Base-by-base conservation (phyloP, 106 monocot species). In the Apostasia ramifera region DNA sequence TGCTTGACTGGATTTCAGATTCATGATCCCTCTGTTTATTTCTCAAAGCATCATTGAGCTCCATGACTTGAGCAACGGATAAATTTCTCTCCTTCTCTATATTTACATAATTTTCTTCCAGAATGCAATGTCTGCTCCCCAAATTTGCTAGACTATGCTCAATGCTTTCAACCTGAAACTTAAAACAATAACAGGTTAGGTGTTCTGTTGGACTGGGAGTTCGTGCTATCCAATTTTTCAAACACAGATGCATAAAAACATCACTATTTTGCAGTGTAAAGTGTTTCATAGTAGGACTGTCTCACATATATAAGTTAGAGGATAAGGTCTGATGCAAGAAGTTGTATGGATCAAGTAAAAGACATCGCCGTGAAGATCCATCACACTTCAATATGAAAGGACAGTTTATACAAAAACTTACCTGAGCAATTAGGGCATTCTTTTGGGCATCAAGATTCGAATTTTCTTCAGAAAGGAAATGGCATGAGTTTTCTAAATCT, bases 11-110 rank as follows among this genome's bases (percentile, higher is more conserved):
- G 9, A 70, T 8, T 56, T 57, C 11, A 67, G 40, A 56, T 67
- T 80, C 73, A 49, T 77, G 43, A 49, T 80, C 66, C 55, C 67
- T 49, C 37, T 84, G 73, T 70, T 77, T 70, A 40, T 56, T 40
- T 49, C 57, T 67, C 39, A 84, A 74, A 43, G 43, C 58, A 68
- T 56, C 52, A 62, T 74, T 15, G 38, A 85, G 66, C 57, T 85
- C 77, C 59, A 53, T 79, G 61, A 83, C 48, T 43, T 83, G 66
- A 62, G 71, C 40, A 67, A 71, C 37, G 14, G 45, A 68, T 5
- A 76, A 37, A 53, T 78, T 75, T 73, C 63, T 80, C 38, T 78
- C 83, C 47, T 71, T 63, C 44, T 73, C 67, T 63, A 85, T 59
- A 69, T 53, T 70, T 43, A 67, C 46, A 58, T 77, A 8, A 15